Evolutionary conservation across 2,329 filamentous ascomycete genomes (phyloP), one percentile per base, ranked within the genome.

Genomic region (Trichoderma hamatum): DNA sequence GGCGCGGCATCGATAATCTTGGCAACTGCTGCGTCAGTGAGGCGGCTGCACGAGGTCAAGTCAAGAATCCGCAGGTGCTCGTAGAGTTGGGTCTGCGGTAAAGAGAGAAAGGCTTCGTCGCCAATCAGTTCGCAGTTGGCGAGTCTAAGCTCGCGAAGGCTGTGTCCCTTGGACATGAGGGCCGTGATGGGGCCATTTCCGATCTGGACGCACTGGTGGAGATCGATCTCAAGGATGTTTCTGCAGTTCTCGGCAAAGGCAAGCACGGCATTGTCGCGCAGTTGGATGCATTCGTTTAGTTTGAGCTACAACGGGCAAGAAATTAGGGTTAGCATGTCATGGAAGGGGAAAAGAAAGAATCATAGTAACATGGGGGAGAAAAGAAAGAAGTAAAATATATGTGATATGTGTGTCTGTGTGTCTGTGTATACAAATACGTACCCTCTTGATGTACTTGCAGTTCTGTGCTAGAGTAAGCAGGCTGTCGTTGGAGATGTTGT

Each of bases 221-320:
- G 87, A 78, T 99, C 96, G 71, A 99, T 97, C 80, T 99, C 96
- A 71, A 99, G 89, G 36, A 99, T 94, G 73, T 97, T 95, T 14
- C 90, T 92, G 78, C 95, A 97, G 80, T 96, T 88, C 56, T 90
- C 85, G 6, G 96, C 95, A 77, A 99, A 96, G 3, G 94, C 92
- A 69, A 92, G 84, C 72, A 98, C 90, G 7, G 94, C 90, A 60
- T 86, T 85, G 77, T 98, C 93, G 49, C 91, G 93, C 39, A 97
- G 83, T 79, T 97, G 92, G n/a, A 82, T 80, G 77, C 96, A 97
- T 69, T 94, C 92, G 79, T 98, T 99, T 71, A 99, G 86, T 87
- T 99, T 99, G 73, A 99, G 86, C 89, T 96, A 51, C 11, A 34
- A 14, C n/a, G 54, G 21, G 9, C 14, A 24, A 52, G 7, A 36